Conservation (phyloP, 2,329 filamentous ascomycete species). For the Aspergillus carbonarius region DNA sequence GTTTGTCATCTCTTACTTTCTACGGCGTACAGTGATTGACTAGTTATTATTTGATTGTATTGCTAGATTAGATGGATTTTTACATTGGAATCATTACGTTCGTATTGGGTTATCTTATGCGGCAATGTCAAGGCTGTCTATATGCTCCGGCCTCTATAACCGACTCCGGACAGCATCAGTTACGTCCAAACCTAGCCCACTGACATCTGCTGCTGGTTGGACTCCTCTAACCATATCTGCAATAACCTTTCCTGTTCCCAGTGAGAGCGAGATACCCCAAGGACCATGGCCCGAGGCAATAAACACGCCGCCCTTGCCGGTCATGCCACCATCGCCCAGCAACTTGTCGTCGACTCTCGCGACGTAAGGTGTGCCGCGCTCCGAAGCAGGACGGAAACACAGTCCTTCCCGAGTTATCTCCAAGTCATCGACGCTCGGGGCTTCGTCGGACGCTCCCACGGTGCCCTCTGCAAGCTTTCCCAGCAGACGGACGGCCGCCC, state of each 20-base stretch:
- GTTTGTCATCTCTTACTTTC: constrained; percentile 32
- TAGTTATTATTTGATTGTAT: no score
- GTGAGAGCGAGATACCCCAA: constrained; percentile 66
- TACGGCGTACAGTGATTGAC: constrained; percentile 9
- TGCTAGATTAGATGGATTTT: no score
- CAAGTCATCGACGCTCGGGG: constrained; percentile 50
- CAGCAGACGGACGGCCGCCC: constrained; percentile 35
- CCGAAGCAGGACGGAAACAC: constrained; percentile 71
- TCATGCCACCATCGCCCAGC: constrained; percentile 57
- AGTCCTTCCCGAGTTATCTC: constrained; percentile 64
- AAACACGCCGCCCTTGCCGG: constrained; percentile 59
- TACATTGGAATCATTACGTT: no score
- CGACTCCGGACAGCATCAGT: no score
- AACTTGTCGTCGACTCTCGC: constrained; percentile 56
- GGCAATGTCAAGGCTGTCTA: no score
- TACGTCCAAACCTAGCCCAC: constrained; percentile 44
- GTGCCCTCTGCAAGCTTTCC: constrained; percentile 25
- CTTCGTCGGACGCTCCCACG: constrained; percentile 19
- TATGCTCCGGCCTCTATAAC: no score
- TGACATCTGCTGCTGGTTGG: constrained; percentile 60
- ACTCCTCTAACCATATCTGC: constrained; percentile 67
- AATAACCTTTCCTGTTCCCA: constrained; percentile 70
- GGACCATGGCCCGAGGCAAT: constrained; percentile 72
- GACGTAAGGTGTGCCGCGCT: constrained; percentile 64
- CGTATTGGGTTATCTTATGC: no score